Conservation (phyloP, 768 basidiomycete species). For the Podaxis carcinomalis region DNA sequence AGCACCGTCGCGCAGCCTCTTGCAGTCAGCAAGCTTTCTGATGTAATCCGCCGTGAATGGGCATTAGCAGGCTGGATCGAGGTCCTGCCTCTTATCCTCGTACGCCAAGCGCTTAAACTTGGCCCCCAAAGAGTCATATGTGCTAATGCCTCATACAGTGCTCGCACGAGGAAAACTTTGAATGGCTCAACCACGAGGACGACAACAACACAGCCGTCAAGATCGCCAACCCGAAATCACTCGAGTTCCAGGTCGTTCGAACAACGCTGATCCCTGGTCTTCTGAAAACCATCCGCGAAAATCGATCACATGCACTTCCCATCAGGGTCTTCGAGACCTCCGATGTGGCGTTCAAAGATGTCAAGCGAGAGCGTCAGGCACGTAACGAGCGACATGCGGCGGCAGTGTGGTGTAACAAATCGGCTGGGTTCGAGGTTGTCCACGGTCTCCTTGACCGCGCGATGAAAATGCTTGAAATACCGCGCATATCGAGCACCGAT, state of each 20-base stretch:
- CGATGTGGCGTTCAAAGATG: conserved; percentile 90
- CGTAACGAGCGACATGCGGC: conserved; percentile 86
- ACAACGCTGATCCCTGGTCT: conserved; percentile 94
- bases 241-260: conserved; percentile 97
- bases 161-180: conserved; percentile 98
- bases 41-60: conserved; percentile 87
- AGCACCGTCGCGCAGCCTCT: conserved; percentile 94
- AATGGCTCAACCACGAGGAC: conserved; percentile 84
- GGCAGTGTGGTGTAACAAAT: conserved; percentile 95
- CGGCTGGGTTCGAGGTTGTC: conserved; percentile 93
- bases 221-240: conserved; percentile 95
- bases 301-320: conserved; percentile 88
- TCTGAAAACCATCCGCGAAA: conserved; percentile 95
- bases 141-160: conserved; percentile 48
- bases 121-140: neutral
- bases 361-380: conserved; percentile 70
- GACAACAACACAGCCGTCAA: conserved; percentile 79
- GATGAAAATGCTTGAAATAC: conserved; percentile 95
- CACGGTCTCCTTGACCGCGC: conserved; percentile 92
- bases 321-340: conserved; percentile 92
- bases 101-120: conserved; percentile 23
- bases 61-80: conserved; percentile 96
- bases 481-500: conserved; percentile 61
- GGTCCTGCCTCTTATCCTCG: conserved; percentile 89
- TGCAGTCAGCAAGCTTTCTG: conserved; percentile 83